Conservation (phyloP, 495 filamentous ascomycete genomes). For the Hyphodiscus hymeniophilus region DNA sequence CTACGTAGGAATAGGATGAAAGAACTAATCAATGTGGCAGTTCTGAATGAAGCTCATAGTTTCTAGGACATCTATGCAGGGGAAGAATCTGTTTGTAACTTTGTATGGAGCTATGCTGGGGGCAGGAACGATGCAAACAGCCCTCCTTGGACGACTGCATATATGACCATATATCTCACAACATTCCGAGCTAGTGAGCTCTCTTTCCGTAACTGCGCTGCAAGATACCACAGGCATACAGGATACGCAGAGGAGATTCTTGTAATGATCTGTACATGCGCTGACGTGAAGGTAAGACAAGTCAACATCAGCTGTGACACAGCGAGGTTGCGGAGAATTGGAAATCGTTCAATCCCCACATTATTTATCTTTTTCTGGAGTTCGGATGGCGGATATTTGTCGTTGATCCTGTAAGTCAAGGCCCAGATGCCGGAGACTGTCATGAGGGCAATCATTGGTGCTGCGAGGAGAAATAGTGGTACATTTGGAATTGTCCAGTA, state of each 20-base stretch:
- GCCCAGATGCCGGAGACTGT: constrained; percentile 49
- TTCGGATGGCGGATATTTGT: neutral
- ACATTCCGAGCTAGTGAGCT: constrained; percentile 24
- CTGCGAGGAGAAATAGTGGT: constrained; percentile 78
- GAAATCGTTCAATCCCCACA: neutral
- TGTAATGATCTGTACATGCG: constrained; percentile 91
- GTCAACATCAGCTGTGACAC: constrained; percentile 66
- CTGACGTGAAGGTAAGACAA: constrained; percentile 60
- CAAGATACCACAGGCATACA: constrained; percentile 81
- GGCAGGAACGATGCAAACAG: constrained; percentile 92
- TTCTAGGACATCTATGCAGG: too few species aligned
- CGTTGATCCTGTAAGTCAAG: constrained; percentile 14
- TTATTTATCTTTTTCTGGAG: neutral
- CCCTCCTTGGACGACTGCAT: constrained; percentile 70
- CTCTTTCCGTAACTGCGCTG: constrained; percentile 27
- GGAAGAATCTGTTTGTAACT: too few species aligned
- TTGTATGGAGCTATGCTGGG: too few species aligned
- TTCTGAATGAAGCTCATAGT: too few species aligned
- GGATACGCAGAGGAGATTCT: constrained; percentile 83
- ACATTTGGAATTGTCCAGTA: constrained; percentile 88
- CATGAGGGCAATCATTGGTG: constrained; percentile 69
- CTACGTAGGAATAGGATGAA: too few species aligned
- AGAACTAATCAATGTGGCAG: too few species aligned
- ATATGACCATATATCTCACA: constrained; percentile 66
- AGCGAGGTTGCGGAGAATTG: constrained; percentile 38